phyloP scores from a whole-genome alignment of 208 protist species.

The Herpetomonas tarakana region DNA sequence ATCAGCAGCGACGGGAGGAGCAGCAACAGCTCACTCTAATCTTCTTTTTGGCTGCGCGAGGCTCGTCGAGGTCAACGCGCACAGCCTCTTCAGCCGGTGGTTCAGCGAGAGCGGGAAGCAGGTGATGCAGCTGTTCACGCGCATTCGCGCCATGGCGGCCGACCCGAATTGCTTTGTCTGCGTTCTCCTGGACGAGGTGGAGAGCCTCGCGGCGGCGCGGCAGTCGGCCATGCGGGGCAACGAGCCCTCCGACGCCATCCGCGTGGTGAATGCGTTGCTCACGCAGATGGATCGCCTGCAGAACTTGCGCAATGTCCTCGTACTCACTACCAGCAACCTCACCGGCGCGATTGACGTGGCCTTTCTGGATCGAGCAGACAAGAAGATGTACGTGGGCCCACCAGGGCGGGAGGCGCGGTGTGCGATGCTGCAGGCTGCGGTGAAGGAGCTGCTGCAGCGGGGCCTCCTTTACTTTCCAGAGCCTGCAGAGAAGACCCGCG shows the following conservation, averaged over 20 bases:
- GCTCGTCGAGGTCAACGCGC: slow-evolving; percentile 95
- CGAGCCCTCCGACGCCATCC: slow-evolving; percentile 95
- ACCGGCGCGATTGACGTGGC: slow-evolving; percentile 92
- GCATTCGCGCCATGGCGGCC: slow-evolving; percentile 74
- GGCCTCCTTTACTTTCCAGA: slow-evolving; percentile 12
- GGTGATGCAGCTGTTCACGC: slow-evolving; percentile 93
- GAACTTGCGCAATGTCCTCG: slow-evolving; percentile 83
- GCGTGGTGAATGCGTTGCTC: slow-evolving; percentile 95
- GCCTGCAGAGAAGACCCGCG: background rate
- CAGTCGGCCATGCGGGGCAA: slow-evolving; percentile 82
- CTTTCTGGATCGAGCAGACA: slow-evolving; percentile 96
- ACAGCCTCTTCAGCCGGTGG: slow-evolving; percentile 96
- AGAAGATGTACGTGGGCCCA: slow-evolving; percentile 91
- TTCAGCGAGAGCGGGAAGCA: slow-evolving; percentile 98
- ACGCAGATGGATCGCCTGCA: slow-evolving; percentile 96
- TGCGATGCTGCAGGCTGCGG: slow-evolving; percentile 66
- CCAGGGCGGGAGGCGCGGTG: slow-evolving; percentile 77
- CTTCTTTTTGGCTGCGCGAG: slow-evolving; percentile 31
- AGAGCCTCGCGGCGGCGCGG: slow-evolving; percentile 92
- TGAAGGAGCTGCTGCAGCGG: slow-evolving; percentile 72
- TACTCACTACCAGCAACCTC: slow-evolving; percentile 96
- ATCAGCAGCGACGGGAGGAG: background rate
- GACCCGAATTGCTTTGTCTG: slow-evolving; percentile 63
- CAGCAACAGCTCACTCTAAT: too few relatives aligned
- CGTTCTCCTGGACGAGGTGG: slow-evolving; percentile 96